Percentiles rank a stretch among this genome's conserved stretches.
These are phyloP conservation scores for Hypoxylon cercidicola DNA, from an alignment of 495 filamentous ascomycete genomes.

Conservation along the genomic window DNA sequence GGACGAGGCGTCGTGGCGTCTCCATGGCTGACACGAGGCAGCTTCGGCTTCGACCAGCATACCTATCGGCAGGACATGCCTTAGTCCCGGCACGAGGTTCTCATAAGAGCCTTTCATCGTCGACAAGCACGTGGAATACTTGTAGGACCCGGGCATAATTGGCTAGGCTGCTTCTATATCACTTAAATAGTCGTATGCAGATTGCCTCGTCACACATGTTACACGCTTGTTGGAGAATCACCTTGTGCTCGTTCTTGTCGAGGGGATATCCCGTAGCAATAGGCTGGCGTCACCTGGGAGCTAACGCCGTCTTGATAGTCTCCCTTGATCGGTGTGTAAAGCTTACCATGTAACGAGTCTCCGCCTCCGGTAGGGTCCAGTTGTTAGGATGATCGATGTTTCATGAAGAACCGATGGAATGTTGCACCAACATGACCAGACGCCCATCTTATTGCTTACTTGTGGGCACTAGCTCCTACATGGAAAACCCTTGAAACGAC, in stretches of 20 bases:
- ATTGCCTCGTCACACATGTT: background rate
- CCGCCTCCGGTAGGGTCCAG: conserved; percentile 16
- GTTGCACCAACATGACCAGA: conserved; percentile 20
- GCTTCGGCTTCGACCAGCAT: no score
- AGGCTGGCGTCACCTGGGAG: background rate
- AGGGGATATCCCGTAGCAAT: background rate
- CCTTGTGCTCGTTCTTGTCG: conserved; percentile 8
- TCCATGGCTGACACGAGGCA: no score
- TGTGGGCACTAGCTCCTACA: conserved; percentile 11
- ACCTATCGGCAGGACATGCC: background rate
- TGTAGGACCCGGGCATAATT: background rate
- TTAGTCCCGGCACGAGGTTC: no score
- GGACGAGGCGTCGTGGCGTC: background rate
- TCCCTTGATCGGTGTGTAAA: conserved; percentile 37
- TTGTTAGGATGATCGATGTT: conserved; percentile 36
- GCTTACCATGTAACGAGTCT: no score
- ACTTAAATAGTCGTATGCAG: background rate
- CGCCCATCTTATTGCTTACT: conserved; percentile 15
- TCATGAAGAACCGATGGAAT: conserved; percentile 20
- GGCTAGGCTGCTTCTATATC: background rate
- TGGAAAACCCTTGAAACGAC: conserved; percentile 32
- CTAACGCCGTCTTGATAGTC: conserved; percentile 4
- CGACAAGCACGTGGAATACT: no score
- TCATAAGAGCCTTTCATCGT: no score
- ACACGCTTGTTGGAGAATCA: background rate